phyloP scores from a whole-genome alignment of 805 yeast genomes.

The Danielia reshetovae region DNA sequence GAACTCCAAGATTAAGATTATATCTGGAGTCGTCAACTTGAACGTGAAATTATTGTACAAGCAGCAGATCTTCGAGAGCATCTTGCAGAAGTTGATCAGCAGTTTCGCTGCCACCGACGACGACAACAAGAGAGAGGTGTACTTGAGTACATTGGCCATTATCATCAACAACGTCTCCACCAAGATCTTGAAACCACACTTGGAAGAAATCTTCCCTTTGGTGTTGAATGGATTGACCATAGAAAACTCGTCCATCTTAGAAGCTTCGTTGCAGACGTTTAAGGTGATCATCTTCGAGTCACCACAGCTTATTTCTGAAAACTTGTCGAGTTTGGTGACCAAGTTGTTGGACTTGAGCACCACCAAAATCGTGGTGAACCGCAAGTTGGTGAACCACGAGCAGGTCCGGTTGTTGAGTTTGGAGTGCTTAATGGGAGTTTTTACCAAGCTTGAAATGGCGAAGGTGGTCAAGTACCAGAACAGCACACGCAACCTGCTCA shows the following conservation, averaged over 20 bases:
- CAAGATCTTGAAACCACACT: constrained; percentile 59
- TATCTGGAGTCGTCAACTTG: constrained; percentile 47
- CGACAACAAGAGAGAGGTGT: constrained; percentile 40
- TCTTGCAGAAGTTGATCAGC: constrained; percentile 52
- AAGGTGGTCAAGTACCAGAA: constrained; percentile 50
- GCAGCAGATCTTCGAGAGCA: constrained; percentile 67
- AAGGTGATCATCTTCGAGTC: constrained; percentile 52
- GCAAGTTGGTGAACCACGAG: constrained; percentile 32
- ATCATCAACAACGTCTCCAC: constrained; percentile 63
- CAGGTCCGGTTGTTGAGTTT: constrained; percentile 56
- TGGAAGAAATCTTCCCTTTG: constrained; percentile 64
- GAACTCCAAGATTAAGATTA: constrained; percentile 24
- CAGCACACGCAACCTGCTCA: constrained; percentile 45
- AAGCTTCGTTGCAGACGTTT: constrained; percentile 60
- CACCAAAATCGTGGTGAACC: constrained; percentile 12
- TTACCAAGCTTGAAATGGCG: constrained; percentile 31
- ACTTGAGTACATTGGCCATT: constrained; percentile 62
- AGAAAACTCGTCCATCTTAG: constrained; percentile 44
- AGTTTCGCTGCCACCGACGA: constrained; percentile 30
- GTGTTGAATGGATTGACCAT: constrained; percentile 60
- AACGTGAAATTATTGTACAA: constrained; percentile 69
- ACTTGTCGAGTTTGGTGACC: constrained; percentile 56
- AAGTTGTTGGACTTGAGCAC: constrained; percentile 40
- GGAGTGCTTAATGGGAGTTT: constrained; percentile 46
- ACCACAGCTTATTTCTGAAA: constrained; percentile 47